These are phyloP conservation scores for Marsdenia floribunda DNA, from an alignment of 257 asterid genomes.

Conservation along the genomic window DNA sequence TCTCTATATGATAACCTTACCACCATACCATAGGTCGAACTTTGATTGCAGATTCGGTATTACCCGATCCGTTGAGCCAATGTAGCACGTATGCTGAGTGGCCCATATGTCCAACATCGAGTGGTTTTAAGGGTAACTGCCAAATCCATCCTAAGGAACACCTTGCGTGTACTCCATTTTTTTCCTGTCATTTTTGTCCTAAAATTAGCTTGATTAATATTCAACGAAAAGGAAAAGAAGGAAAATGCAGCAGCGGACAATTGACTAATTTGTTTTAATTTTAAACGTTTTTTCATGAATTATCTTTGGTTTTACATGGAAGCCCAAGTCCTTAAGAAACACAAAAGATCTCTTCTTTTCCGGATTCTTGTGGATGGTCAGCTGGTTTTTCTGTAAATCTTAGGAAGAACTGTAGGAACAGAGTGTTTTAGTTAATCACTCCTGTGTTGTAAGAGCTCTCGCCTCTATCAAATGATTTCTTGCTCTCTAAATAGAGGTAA, in stretches of 20 bases:
- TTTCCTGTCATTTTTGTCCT: background rate
- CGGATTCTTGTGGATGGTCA: constrained; percentile 18
- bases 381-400: background rate
- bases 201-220: background rate
- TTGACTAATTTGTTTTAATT: constrained; percentile 2
- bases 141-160: background rate
- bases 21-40: too few species aligned
- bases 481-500: constrained; percentile 26
- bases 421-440: constrained; percentile 1
- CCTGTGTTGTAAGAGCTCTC: constrained; percentile 29
- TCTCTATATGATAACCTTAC: too few species aligned
- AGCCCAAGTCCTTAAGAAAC: constrained; percentile 29
- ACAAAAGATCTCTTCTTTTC: constrained; percentile 12
- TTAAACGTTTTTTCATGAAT: constrained; percentile 5
- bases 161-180: constrained; percentile 18
- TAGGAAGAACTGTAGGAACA: background rate
- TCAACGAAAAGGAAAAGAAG: background rate
- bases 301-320: constrained; percentile 29
- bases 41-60: too few species aligned
- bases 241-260: constrained; percentile 5
- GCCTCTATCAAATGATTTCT: constrained; percentile 21
- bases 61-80: too few species aligned
- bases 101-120: too few species aligned
- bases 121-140: background rate
- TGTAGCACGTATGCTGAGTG: too few species aligned